Percentiles rank a stretch among this genome's conserved stretches.
phyloP scores from a whole-genome alignment of 495 filamentous ascomycete genomes.

The Lophiotrema nucula region DNA sequence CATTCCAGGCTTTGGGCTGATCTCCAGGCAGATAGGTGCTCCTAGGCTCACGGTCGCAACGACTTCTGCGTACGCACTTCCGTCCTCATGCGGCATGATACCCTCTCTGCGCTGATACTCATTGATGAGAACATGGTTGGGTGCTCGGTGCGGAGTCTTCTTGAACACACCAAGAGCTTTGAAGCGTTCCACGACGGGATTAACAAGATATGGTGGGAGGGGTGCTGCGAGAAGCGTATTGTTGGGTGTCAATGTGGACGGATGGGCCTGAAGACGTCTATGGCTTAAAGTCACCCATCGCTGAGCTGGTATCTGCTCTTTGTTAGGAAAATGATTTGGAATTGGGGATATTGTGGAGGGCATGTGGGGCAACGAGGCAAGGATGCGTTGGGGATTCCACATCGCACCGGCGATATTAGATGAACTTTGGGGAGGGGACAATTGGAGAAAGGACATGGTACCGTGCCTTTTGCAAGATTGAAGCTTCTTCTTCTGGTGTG shows the following conservation, averaged over 20 bases:
- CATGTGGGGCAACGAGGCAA: not conserved
- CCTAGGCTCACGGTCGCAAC: constrained; percentile 90
- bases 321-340: constrained; percentile 1
- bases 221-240: constrained; percentile 74
- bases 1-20: constrained; percentile 59
- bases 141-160: constrained; percentile 66
- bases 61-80: constrained; percentile 77
- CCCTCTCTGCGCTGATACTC: constrained; percentile 86
- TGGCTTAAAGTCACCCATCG: constrained; percentile 82
- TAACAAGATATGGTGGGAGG: constrained; percentile 72
- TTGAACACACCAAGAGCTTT: constrained; percentile 61
- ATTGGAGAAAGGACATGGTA: not conserved
- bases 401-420: too few relatives aligned
- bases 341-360: not conserved
- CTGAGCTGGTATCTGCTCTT: constrained; percentile 39
- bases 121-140: constrained; percentile 93
- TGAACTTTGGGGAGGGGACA: too few relatives aligned
- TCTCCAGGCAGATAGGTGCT: constrained; percentile 70
- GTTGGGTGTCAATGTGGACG: constrained; percentile 68
- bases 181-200: constrained; percentile 70
- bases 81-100: constrained; percentile 97
- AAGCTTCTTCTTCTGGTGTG: constrained; percentile 66
- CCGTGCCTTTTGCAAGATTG: constrained; percentile 61
- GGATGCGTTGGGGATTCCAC: too few relatives aligned
- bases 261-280: constrained; percentile 87